Evolutionary conservation across 2,329 filamentous ascomycete genomes (phyloP).

Genomic region (Leptodontidium sp.): DNA sequence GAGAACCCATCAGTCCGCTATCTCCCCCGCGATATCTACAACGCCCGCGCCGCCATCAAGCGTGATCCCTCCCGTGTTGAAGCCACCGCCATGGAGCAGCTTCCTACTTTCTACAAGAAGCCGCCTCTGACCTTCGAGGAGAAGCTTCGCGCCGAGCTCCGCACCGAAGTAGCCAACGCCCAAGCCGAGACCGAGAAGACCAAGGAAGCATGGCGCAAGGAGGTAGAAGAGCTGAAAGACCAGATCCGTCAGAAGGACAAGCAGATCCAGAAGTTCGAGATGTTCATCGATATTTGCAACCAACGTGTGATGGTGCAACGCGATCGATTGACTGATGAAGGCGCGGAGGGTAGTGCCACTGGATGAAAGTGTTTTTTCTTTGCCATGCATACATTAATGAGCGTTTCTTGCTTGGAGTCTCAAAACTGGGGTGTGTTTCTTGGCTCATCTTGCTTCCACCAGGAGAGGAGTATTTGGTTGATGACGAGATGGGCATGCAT

Average conservation of each 20-base stretch:
- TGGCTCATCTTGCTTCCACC: background rate
- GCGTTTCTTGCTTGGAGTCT: constrained; percentile 10
- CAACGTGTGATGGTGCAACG: constrained; percentile 70
- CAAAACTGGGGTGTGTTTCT: background rate
- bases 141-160: constrained; percentile 67
- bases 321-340: constrained; percentile 55
- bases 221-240: constrained; percentile 65
- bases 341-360: constrained; percentile 36
- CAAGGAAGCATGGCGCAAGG: constrained; percentile 61
- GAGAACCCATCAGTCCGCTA: constrained; percentile 71
- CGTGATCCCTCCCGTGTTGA: constrained; percentile 70
- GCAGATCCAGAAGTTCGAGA: constrained; percentile 70
- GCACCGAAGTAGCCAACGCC: constrained; percentile 66
- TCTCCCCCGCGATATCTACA: constrained; percentile 72
- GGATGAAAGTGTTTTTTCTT: constrained; percentile 24
- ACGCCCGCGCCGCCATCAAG: constrained; percentile 71
- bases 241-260: constrained; percentile 70
- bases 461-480: background rate
- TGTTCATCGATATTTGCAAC: constrained; percentile 76
- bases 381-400: background rate
- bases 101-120: constrained; percentile 72
- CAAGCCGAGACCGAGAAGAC: constrained; percentile 66
- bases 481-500: background rate
- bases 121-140: constrained; percentile 69
- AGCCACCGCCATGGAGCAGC: constrained; percentile 64